Percentiles rank a stretch among this genome's conserved stretches.
These are phyloP conservation scores for Corymbia maculata DNA, from an alignment of 345 rosid genomes.

Conservation along the genomic window DNA sequence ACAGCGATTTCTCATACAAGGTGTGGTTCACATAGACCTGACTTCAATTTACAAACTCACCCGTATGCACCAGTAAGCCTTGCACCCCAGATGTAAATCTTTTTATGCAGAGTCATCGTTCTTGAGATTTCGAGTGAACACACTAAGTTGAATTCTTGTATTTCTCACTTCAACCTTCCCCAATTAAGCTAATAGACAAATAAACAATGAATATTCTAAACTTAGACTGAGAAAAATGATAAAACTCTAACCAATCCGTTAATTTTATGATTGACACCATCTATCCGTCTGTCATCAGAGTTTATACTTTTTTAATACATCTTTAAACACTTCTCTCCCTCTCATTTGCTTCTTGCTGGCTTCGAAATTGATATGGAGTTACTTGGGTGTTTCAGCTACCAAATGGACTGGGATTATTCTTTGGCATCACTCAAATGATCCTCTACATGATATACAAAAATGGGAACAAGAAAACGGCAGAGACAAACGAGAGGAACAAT, in stretches of 20 bases:
- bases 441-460: slow-evolving; percentile 54
- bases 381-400: slow-evolving; percentile 30
- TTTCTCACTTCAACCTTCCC: neutral
- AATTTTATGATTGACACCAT: neutral
- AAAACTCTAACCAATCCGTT: neutral
- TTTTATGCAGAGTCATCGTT: neutral
- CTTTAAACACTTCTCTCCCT: neutral
- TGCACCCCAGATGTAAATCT: neutral
- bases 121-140: neutral
- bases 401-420: slow-evolving; percentile 36
- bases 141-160: neutral
- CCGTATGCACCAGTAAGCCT: neutral
- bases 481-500: neutral
- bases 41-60: neutral
- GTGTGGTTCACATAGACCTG: neutral
- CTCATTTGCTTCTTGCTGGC: neutral
- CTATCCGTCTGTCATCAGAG: neutral
- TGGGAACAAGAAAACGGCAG: slow-evolving; percentile 3
- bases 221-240: neutral
- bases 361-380: neutral
- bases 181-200: no score
- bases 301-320: neutral
- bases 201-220: neutral
- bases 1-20: neutral
- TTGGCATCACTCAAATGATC: slow-evolving; percentile 66